phyloP scores from a whole-genome alignment of 2,329 filamentous ascomycete genomes.

The Trichoderma hamatum region DNA sequence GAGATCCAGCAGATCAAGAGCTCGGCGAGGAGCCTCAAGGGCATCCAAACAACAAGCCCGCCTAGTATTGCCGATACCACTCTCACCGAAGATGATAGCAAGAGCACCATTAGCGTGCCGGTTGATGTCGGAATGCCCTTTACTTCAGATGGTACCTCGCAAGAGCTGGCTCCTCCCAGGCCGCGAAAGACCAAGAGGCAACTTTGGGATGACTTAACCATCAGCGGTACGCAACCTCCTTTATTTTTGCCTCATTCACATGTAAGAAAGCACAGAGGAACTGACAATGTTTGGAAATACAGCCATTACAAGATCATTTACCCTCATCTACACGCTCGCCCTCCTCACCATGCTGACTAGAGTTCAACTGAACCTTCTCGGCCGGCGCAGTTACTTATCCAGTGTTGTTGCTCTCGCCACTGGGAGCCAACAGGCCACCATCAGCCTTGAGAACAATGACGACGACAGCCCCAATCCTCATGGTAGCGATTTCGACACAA shows the following conservation, averaged over 20 bases:
- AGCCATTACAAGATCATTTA: conserved; percentile 91
- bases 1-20: conserved; percentile 93
- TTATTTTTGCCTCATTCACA: neutral
- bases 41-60: conserved; percentile 57
- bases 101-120: conserved; percentile 73
- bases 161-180: conserved; percentile 50
- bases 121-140: conserved; percentile 78
- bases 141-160: conserved; percentile 43
- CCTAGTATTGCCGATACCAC: conserved; percentile 70
- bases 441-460: conserved; percentile 90
- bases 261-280: no score
- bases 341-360: conserved; percentile 90
- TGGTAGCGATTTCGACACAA: conserved; percentile 94
- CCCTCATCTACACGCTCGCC: conserved; percentile 86
- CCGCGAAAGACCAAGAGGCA: conserved; percentile 80
- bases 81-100: conserved; percentile 79
- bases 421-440: conserved; percentile 71
- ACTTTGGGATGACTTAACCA: conserved; percentile 96
- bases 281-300: conserved; percentile 15
- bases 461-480: conserved; percentile 83
- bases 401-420: conserved; percentile 91
- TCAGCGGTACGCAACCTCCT: conserved; percentile 71
- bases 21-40: conserved; percentile 60
- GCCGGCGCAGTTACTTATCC: conserved; percentile 91
- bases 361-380: conserved; percentile 95